A percentile compares a stretch with the other conserved stretches of the same genome.
Evolutionary conservation across 352 stramenopile genomes (phyloP).

Genomic region (Globisporangium orthogonon): DNA sequence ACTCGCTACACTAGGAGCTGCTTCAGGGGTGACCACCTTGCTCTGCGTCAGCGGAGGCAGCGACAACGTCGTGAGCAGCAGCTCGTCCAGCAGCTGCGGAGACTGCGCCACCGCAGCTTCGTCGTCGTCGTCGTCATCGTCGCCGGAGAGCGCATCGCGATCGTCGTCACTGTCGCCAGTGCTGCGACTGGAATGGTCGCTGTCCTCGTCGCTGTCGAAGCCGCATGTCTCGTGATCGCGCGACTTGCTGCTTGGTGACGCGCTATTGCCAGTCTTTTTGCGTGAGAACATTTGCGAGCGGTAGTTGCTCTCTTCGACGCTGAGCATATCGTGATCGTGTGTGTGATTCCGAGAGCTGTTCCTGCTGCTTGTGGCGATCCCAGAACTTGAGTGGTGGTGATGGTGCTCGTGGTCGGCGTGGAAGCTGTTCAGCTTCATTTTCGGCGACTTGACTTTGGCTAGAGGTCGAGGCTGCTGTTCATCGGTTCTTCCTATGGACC

Average conservation of each 20-base stretch:
- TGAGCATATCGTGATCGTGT: conserved; percentile 35
- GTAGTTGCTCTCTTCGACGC: conserved; percentile 58
- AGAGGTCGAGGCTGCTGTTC: not conserved
- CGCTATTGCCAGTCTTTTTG: conserved; percentile 38
- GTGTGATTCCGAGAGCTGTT: not conserved
- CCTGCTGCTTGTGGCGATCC: not conserved
- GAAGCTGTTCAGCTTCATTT: conserved; percentile 25
- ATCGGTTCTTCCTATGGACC: not conserved
- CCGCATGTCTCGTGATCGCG: conserved; percentile 12
- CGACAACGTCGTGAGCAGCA: conserved; percentile 68
- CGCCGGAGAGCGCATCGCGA: conserved; percentile 29
- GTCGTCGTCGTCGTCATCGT: conserved; percentile 61
- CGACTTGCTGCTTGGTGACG: conserved; percentile 19
- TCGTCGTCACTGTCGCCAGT: conserved; percentile 5
- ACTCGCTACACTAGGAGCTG: not conserved
- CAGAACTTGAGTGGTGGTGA: not conserved
- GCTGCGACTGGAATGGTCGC: not conserved
- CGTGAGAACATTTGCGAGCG: conserved; percentile 54
- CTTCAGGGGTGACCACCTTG: not conserved
- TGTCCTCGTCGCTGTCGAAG: conserved; percentile 1
- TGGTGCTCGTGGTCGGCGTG: conserved; percentile 12
- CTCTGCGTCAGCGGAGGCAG: conserved; percentile 47
- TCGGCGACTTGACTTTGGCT: conserved; percentile 9
- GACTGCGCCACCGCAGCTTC: conserved; percentile 62
- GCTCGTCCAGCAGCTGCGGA: conserved; percentile 57